Base-by-base conservation (phyloP, 495 filamentous ascomycete genomes). In the Penicillium lividum region DNA sequence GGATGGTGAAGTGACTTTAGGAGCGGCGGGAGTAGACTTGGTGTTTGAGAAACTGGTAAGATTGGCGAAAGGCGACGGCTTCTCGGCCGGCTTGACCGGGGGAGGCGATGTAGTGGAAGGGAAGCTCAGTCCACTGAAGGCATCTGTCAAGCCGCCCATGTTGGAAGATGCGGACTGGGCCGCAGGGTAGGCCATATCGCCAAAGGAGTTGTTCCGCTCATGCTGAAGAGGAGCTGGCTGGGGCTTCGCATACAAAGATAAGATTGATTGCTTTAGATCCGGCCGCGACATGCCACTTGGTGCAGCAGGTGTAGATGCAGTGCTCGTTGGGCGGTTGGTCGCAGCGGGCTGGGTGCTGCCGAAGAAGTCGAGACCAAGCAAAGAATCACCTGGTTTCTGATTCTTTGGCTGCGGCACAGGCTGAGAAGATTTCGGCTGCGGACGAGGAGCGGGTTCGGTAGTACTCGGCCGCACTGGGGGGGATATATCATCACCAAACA, bases 251-350 rank as follows among this genome's bases (percentile, higher is more conserved):
- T 98, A 98, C 7, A 98, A 80, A 3, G 95, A 98, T 10, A 98
- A 76, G 55, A 98, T 98, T 11, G 93, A 97, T 70, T 97, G 93
- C 71, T 98, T 98, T 40, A 98, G 78, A 71, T 98, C 94, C 2
- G 95, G 93, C 40, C 94, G 81, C 43, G 93, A 97, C 62, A 89
- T 85, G 30, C 79, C 78, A 16, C 75, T 75, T 6, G 82, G 66
- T 18, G 80, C 77, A 9, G 82, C 73, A 30, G 82, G 75, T 25
- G 84, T 84, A 18, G 88, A 83, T 34, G 83, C 81, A 11, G 87
- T 87, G 71, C 89, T 94, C 5, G 85, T 80, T 6, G 92, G 90
- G 45, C 92, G 83, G 47, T 71, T 79, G 40, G 84, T 82, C 13
- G 89, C 79, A 2, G 88, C 77, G 11, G 88, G 75, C 38, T 86